These are phyloP conservation scores for Mycosphaerella sp. DNA, from an alignment of 2,329 filamentous ascomycete genomes.

Conservation along the genomic window DNA sequence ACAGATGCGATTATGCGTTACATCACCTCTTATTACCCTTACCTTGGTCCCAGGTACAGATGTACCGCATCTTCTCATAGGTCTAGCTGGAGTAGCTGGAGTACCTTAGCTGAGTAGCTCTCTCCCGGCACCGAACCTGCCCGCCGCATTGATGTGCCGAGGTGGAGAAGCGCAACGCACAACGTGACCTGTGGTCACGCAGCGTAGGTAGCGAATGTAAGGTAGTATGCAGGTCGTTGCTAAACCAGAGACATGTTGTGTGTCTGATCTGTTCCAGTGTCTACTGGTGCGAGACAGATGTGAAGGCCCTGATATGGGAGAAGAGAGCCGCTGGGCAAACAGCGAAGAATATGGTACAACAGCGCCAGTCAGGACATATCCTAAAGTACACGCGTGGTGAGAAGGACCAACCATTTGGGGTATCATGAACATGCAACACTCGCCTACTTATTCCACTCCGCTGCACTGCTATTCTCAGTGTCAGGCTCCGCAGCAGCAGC, in stretches of 20 bases:
- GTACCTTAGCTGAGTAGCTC: too few relatives aligned
- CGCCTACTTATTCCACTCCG: constrained; percentile 11
- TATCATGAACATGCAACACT: constrained; percentile 13
- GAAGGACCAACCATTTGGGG: constrained; percentile 4
- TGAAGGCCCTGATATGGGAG: neutral
- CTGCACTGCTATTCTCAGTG: constrained; percentile 7
- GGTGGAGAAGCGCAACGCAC: too few relatives aligned
- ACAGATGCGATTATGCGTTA: constrained; percentile 14
- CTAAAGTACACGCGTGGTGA: neutral
- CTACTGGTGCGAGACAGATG: too few relatives aligned
- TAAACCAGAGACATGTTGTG: too few relatives aligned
- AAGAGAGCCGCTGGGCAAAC: neutral
- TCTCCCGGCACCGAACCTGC: too few relatives aligned
- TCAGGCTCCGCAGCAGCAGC: constrained; percentile 2
- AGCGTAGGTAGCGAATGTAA: too few relatives aligned
- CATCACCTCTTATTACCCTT: neutral
- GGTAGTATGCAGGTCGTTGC: too few relatives aligned
- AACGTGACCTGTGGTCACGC: too few relatives aligned
- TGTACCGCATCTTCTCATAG: too few relatives aligned
- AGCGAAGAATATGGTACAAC: constrained; percentile 7
- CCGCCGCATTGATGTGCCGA: too few relatives aligned
- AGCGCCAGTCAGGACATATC: constrained; percentile 3
- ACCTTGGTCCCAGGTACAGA: constrained; percentile 8
- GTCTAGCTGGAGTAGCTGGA: too few relatives aligned
- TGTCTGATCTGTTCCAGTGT: too few relatives aligned